A percentile compares a stretch with the other conserved stretches of the same genome.
Evolutionary conservation across 1,139 yeast genomes (phyloP).

Genomic region (Geotrichum macrosporum): DNA sequence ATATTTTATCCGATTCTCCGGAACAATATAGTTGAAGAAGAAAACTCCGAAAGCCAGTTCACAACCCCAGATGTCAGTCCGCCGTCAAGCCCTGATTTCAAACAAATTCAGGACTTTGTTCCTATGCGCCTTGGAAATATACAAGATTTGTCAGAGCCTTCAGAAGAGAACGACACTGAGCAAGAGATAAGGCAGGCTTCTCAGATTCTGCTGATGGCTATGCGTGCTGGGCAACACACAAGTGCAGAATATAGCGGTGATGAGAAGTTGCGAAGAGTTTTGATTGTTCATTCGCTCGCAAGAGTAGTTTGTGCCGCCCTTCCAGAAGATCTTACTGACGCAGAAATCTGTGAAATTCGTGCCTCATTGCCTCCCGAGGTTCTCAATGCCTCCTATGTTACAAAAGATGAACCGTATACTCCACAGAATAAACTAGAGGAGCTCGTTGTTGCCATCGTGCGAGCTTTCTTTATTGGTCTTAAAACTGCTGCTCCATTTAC

Average conservation of each 20-base stretch:
- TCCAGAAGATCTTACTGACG: constrained; percentile 12
- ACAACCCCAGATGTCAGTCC: no score
- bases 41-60: no score
- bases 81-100: no score
- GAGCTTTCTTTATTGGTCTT: constrained; percentile 18
- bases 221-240: constrained; percentile 8
- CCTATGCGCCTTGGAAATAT: not conserved
- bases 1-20: constrained; percentile 6
- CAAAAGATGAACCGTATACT: constrained; percentile 4
- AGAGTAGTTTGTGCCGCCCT: constrained; percentile 9
- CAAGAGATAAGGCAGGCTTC: constrained; percentile 15
- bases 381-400: not conserved
- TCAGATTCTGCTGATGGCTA: constrained; percentile 14
- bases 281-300: constrained; percentile 14
- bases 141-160: not conserved
- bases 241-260: constrained; percentile 8
- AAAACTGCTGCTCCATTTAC: constrained; percentile 19
- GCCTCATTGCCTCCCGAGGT: constrained; percentile 14
- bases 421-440: constrained; percentile 17
- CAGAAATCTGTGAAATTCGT: constrained; percentile 14
- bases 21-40: not conserved
- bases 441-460: constrained; percentile 13
- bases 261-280: constrained; percentile 11
- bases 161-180: constrained; percentile 6
- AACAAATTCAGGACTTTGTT: not conserved